These are phyloP conservation scores for Pseudocercospora musae DNA, from an alignment of 2,329 filamentous ascomycete genomes.

Conservation along the genomic window DNA sequence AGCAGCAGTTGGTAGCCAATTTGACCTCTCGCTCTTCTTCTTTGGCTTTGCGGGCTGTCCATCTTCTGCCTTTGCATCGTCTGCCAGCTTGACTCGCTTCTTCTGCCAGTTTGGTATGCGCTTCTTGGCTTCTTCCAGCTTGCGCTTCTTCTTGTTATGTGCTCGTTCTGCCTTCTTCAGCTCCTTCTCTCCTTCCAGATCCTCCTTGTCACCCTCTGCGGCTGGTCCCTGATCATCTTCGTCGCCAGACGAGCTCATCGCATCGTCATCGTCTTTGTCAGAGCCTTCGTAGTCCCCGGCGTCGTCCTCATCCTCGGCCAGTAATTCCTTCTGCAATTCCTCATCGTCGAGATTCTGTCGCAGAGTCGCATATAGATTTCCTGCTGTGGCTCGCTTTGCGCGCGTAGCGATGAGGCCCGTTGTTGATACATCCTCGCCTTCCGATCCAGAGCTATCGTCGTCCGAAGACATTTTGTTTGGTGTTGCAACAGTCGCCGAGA, in stretches of 20 bases:
- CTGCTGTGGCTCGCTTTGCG: slow-evolving; percentile 73
- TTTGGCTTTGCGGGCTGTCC: slow-evolving; percentile 41
- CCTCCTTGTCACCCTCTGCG: slow-evolving; percentile 53
- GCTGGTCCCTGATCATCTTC: slow-evolving; percentile 64
- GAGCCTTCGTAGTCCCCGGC: slow-evolving; percentile 42
- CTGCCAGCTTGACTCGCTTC: slow-evolving; percentile 56
- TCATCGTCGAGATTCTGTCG: slow-evolving; percentile 56
- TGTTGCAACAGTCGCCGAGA: background rate
- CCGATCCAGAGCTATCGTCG: slow-evolving; percentile 22
- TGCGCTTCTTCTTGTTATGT: slow-evolving; percentile 74
- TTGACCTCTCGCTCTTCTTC: slow-evolving; percentile 69
- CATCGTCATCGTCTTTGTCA: slow-evolving; percentile 58
- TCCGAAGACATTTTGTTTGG: slow-evolving; percentile 25
- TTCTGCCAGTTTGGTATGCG: slow-evolving; percentile 58
- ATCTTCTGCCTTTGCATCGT: slow-evolving; percentile 37
- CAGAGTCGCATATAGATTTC: slow-evolving; percentile 77
- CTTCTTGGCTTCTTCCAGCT: slow-evolving; percentile 70
- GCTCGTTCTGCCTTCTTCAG: slow-evolving; percentile 72
- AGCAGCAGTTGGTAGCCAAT: slow-evolving; percentile 63
- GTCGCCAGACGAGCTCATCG: slow-evolving; percentile 80
- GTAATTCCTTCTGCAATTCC: slow-evolving; percentile 41
- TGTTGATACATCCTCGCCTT: slow-evolving; percentile 28
- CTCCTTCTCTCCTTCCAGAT: slow-evolving; percentile 83
- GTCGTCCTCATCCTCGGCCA: slow-evolving; percentile 53
- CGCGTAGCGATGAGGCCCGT: slow-evolving; percentile 66